Conservation (phyloP, 331 rosid species). For the Telfairia occidentalis region DNA sequence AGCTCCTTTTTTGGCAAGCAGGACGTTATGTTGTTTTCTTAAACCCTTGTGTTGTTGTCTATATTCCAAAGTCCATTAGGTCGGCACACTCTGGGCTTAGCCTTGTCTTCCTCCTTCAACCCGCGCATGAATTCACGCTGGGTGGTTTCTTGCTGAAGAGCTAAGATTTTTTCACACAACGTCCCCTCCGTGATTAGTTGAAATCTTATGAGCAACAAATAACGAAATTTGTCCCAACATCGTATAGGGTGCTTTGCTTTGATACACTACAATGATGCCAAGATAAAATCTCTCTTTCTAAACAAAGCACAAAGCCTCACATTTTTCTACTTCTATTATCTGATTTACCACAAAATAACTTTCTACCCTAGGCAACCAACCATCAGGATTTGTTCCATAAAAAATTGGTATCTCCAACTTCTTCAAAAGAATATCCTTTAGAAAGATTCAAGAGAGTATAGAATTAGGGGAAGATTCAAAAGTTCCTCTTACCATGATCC, state of each 20-base stretch:
- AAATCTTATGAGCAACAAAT: neutral
- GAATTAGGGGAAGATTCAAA: neutral
- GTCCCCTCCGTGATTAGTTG: neutral
- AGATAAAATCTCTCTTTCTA: neutral
- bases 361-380: neutral
- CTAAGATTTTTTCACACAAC: neutral
- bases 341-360: neutral
- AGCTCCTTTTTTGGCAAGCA: neutral
- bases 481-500: neutral
- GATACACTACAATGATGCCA: neutral
- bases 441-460: neutral
- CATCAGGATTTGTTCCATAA: neutral
- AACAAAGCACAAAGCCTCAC: neutral
- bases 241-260: neutral
- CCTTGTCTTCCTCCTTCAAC: neutral
- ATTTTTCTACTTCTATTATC: neutral
- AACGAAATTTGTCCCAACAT: neutral
- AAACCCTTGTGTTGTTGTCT: neutral
- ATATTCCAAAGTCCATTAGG: neutral
- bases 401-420: neutral
- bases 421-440: neutral
- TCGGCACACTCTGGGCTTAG: neutral
- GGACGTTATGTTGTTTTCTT: neutral
- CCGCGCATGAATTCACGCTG: neutral
- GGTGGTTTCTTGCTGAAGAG: neutral